Base-by-base conservation (phyloP, 2,329 filamentous ascomycete genomes). In the Xylaria sp. region DNA sequence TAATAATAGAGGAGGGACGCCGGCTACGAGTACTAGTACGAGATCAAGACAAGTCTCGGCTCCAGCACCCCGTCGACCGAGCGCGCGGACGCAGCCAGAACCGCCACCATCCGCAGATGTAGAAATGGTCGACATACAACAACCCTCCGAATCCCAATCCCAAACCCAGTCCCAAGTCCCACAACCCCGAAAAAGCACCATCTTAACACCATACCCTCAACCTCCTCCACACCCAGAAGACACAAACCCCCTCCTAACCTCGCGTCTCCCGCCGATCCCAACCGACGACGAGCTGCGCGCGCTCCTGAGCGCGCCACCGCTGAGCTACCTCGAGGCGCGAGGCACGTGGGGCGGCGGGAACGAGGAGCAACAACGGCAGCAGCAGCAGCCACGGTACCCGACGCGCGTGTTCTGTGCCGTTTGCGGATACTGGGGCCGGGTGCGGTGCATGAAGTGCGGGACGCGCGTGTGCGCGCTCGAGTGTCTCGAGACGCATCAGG, bases 361-460 rank as follows among this genome's bases (percentile, higher is more conserved):
- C 2, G 52, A 20, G 15, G 55, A 20, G 15, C 6, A 54, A 2
- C 41, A 12, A 2, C 55, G 18, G 10, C 18, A 12, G 6, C 55
- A 20, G 10, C 18, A 48, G 2, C 41, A 49, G 12, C 58, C 66
- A 74, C 56, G 68, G 75, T 89, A 89, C 71, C 90, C 91, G 2
- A 82, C 83, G 56, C 84, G 92, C 68, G 82, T 83, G 43, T 95
- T 94, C 79, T 95, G 92, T 80, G 91, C 91, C 77, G 89, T 94
- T 39, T 95, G 92, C 77, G 92, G 92, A 15, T 94, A 94, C 80
- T 94, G 92, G 92, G 92, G 92, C 1, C 83, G 90, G 49, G 90
- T 93, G 55, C 87, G 86, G 79, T 95, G 92, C 81, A 86, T 90
- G 79, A 93, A 92, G 82, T 95, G 92, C 80, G 92, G 92, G n/a